Percentiles rank a stretch among this genome's conserved stretches.
Conservation (phyloP, 306 rosid species). For the Carpinus viminea region DNA sequence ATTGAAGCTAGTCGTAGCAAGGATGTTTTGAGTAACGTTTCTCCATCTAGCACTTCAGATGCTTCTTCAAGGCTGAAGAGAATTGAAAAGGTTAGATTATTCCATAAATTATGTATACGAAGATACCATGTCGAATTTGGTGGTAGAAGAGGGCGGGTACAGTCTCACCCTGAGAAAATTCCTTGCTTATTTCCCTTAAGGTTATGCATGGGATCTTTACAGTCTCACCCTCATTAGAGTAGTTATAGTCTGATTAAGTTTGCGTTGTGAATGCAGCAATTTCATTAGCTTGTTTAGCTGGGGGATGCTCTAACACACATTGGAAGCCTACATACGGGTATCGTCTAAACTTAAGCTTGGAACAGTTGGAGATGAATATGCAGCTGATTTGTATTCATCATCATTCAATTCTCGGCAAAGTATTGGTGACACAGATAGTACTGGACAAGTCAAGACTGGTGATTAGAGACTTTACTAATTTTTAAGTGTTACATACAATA, state of each 20-base stretch:
- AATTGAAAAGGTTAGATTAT: conserved; percentile 21
- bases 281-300: conserved; percentile 24
- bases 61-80: no score
- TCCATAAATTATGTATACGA: no score
- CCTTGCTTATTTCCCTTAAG: neutral
- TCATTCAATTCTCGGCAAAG: conserved; percentile 36
- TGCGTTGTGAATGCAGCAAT: neutral
- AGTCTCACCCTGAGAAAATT: neutral
- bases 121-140: no score
- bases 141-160: no score
- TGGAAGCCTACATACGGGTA: conserved; percentile 66
- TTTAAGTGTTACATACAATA: neutral
- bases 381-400: conserved; percentile 33
- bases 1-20: no score
- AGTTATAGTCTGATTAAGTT: neutral
- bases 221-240: neutral
- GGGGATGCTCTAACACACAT: conserved; percentile 21
- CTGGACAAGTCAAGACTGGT: conserved; percentile 73
- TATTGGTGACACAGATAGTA: conserved; percentile 53
- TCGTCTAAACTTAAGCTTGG: conserved; percentile 91
- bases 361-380: conserved; percentile 50
- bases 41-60: no score
- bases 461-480: conserved; percentile 15
- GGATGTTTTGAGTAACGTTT: no score
- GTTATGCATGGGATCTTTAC: neutral